A percentile compares a stretch with the other conserved stretches of the same genome.
Evolutionary conservation across 768 basidiomycete genomes (phyloP).

Genomic region (Tephrocybe sp.): DNA sequence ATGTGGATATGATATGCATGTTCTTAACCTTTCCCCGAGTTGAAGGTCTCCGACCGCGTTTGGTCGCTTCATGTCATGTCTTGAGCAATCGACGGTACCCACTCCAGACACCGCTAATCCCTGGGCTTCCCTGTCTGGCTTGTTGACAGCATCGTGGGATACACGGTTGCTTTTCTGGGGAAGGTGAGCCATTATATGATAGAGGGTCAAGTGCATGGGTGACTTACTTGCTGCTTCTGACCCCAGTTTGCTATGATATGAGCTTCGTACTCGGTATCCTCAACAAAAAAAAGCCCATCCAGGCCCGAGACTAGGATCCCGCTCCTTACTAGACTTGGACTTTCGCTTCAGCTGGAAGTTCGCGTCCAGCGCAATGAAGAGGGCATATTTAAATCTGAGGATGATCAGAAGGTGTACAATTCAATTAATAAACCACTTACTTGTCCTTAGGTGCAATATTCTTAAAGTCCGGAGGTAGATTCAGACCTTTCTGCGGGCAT

Average conservation of each 20-base stretch:
- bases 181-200: neutral
- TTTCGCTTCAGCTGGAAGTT: constrained; percentile 24
- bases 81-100: constrained; percentile 19
- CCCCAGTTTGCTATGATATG: neutral
- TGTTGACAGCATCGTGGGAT: constrained; percentile 6
- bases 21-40: constrained; percentile 16
- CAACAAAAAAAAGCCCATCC: constrained; percentile 16
- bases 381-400: constrained; percentile 4
- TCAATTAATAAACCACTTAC: neutral
- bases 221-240: neutral
- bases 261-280: constrained; percentile 5
- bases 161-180: constrained; percentile 3
- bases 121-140: constrained; percentile 2
- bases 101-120: constrained; percentile 13
- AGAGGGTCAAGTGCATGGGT: neutral
- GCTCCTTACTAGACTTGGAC: constrained; percentile 17
- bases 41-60: constrained; percentile 13
- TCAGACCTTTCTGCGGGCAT: constrained; percentile 27
- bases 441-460: constrained; percentile 11
- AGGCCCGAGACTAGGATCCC: constrained; percentile 13
- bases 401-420: neutral
- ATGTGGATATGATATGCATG: too few species aligned
- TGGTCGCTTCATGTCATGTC: constrained; percentile 20
- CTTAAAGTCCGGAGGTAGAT: constrained; percentile 25
- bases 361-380: constrained; percentile 17